Evolutionary conservation across 208 protist species (phyloP).

Genomic region (Trypanosoma avium): DNA sequence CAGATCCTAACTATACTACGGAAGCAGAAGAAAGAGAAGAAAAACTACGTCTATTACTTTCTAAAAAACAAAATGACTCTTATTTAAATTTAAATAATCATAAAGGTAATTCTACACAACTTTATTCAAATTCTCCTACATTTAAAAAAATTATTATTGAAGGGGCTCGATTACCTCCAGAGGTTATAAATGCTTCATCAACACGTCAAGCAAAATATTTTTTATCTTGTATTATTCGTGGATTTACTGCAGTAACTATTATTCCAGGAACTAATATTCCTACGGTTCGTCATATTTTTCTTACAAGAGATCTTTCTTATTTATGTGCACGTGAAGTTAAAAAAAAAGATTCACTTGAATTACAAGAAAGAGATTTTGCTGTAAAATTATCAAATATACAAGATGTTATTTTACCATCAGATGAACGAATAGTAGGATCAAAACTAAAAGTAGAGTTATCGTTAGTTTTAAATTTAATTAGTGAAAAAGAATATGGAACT

Average conservation of each 20-base stretch:
- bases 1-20: slow-evolving; percentile 13
- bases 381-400: slow-evolving; percentile 6
- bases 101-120: not conserved
- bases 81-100: not conserved
- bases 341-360: not conserved
- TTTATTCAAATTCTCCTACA: not conserved
- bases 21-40: slow-evolving; percentile 2
- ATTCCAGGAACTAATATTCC: not conserved
- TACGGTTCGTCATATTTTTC: slow-evolving; percentile 23
- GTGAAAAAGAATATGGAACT: not conserved
- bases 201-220: slow-evolving; percentile 19
- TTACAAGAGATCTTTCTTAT: slow-evolving; percentile 14
- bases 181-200: slow-evolving; percentile 13
- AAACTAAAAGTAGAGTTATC: slow-evolving; percentile 15
- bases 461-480: slow-evolving; percentile 1
- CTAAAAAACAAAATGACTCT: not conserved
- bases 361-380: not conserved
- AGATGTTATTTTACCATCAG: slow-evolving; percentile 5
- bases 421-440: not conserved
- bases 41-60: slow-evolving; percentile 2
- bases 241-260: slow-evolving; percentile 9
- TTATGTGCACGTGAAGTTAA: slow-evolving; percentile 12
- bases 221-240: slow-evolving; percentile 17
- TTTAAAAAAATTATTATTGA: slow-evolving; percentile 10
- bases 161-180: slow-evolving; percentile 9